phyloP scores from a whole-genome alignment of 2,329 filamentous ascomycete species.

The Trichoderma arundinaceum region DNA sequence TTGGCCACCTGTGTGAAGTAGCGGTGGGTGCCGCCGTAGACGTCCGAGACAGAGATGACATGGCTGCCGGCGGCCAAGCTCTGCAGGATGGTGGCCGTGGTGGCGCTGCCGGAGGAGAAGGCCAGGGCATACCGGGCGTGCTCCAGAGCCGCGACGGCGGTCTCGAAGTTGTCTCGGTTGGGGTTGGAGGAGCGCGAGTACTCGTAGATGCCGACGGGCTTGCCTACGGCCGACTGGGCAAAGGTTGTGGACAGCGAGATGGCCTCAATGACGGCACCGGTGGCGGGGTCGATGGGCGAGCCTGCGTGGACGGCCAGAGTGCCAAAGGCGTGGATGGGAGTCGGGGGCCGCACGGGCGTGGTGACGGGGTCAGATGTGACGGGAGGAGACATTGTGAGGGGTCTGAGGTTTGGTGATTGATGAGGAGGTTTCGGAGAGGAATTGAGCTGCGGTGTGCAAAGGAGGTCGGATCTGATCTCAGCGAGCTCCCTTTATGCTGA shows the following conservation, averaged over 20 bases:
- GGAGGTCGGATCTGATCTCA: conserved; percentile 2
- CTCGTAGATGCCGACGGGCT: conserved; percentile 87
- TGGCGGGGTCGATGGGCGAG: conserved; percentile 84
- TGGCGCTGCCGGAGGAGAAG: conserved; percentile 91
- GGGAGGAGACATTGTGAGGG: conserved; percentile 40
- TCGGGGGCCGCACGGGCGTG: conserved; percentile 73
- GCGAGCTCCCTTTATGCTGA: background rate
- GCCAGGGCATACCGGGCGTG: conserved; percentile 91
- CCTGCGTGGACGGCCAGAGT: conserved; percentile 96
- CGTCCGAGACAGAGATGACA: conserved; percentile 94
- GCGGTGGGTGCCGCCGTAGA: conserved; percentile 96
- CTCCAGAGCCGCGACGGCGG: conserved; percentile 88
- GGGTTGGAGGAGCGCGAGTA: conserved; percentile 94
- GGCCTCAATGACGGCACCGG: conserved; percentile 93
- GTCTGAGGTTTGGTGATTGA: background rate
- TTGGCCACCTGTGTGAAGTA: conserved; percentile 99
- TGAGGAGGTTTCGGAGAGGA: background rate
- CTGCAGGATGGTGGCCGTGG: conserved; percentile 91
- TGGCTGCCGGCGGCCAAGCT: conserved; percentile 89
- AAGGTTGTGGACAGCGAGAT: conserved; percentile 98
- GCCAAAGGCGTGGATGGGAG: conserved; percentile 81
- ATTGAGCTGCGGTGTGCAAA: background rate
- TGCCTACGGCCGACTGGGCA: conserved; percentile 85
- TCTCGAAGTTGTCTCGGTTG: conserved; percentile 94
- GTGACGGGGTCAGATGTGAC: conserved; percentile 61